phyloP scores from a whole-genome alignment of 2,329 filamentous ascomycete species.

The Fusarium palustre region DNA sequence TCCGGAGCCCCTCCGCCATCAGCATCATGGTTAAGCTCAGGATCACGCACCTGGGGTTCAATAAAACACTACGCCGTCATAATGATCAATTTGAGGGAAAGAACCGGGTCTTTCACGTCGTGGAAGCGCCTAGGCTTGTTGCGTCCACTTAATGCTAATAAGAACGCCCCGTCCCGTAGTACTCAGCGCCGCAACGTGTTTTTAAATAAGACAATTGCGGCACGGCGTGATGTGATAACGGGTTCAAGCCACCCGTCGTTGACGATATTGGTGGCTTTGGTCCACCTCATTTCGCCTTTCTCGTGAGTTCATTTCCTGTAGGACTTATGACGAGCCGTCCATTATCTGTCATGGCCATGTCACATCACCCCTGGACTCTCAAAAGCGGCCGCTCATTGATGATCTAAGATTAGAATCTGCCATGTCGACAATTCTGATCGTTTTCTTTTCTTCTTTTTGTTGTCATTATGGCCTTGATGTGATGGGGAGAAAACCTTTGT shows the following conservation, averaged over 20 bases:
- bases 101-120: conserved; percentile 17
- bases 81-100: conserved; percentile 19
- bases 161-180: conserved; percentile 40
- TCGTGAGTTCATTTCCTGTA: conserved; percentile 45
- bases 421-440: conserved; percentile 21
- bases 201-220: conserved; percentile 26
- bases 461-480: neutral
- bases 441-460: conserved; percentile 14
- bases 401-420: conserved; percentile 17
- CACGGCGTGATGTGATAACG: conserved; percentile 39
- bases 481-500: neutral
- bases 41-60: neutral
- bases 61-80: neutral
- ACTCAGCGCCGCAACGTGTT: conserved; percentile 23
- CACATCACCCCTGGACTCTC: conserved; percentile 38
- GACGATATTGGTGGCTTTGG: conserved; percentile 24
- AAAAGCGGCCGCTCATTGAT: conserved; percentile 21
- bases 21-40: conserved; percentile 8
- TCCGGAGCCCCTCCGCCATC: conserved; percentile 6
- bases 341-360: conserved; percentile 31
- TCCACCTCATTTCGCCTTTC: conserved; percentile 46
- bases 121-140: conserved; percentile 16
- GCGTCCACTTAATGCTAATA: conserved; percentile 39
- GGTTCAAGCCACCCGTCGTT: conserved; percentile 35
- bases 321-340: conserved; percentile 30